A percentile compares a stretch with the other conserved stretches of the same genome.
These are phyloP conservation scores for Cucurbitaria berberidis DNA, from an alignment of 2,329 filamentous ascomycete species.

Conservation along the genomic window DNA sequence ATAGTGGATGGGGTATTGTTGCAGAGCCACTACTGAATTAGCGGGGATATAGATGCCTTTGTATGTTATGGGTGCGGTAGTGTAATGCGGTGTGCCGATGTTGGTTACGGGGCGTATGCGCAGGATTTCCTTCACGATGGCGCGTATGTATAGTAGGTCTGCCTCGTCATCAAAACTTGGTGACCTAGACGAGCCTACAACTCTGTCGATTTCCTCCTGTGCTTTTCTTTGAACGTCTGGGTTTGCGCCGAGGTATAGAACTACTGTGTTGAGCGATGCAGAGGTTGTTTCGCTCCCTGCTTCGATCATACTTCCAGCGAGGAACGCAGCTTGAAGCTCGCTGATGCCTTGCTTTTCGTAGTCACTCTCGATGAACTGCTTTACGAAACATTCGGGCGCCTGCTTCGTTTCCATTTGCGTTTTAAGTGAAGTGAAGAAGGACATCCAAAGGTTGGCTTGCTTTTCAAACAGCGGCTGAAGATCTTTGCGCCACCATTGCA, in stretches of 20 bases:
- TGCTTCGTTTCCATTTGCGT: constrained; percentile 40
- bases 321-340: constrained; percentile 45
- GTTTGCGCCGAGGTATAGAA: constrained; percentile 39
- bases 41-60: constrained; percentile 54
- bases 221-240: constrained; percentile 26
- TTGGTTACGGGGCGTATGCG: constrained; percentile 45
- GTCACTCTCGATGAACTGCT: constrained; percentile 40
- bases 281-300: constrained; percentile 51
- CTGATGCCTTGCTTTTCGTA: constrained; percentile 49
- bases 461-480: constrained; percentile 38
- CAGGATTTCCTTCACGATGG: constrained; percentile 54
- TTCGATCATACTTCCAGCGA: constrained; percentile 48
- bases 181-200: constrained; percentile 21
- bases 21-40: constrained; percentile 41
- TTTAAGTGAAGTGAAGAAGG: constrained; percentile 35
- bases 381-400: constrained; percentile 46
- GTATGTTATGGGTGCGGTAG: constrained; percentile 47
- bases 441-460: constrained; percentile 44
- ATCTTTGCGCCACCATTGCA: constrained; percentile 42
- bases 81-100: constrained; percentile 45
- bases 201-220: constrained; percentile 28
- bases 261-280: constrained; percentile 43
- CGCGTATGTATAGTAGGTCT: constrained; percentile 48
- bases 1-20: constrained; percentile 45
- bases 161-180: constrained; percentile 54